Base-by-base conservation (phyloP, 2,329 filamentous ascomycete genomes). In the Aspergillaceae sp. region DNA sequence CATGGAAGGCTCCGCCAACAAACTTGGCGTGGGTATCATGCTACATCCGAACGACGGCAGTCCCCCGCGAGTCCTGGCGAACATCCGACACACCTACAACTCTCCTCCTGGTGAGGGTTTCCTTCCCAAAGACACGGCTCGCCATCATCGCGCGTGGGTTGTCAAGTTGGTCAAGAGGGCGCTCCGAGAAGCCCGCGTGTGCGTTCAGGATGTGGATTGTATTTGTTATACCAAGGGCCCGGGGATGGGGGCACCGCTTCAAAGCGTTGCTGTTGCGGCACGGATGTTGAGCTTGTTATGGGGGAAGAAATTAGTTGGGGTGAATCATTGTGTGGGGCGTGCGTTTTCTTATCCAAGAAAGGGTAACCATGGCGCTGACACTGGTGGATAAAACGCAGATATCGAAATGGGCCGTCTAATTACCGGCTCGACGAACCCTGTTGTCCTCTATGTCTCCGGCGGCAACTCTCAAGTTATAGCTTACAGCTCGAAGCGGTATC, bases 391-490 rank as follows among this genome's bases (percentile, higher is more conserved):
- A n/a, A 33, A 38, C 40, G 40, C 43, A 74, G 76, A 98, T 69
- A 97, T 98, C 60, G 92, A 98, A 73, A 98, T 98, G 92, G 92
- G 92, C 30, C 79, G 92, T 43, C 79, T 86, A 49, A 95, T 98
- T 63, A 97, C 92, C 4, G 86, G 87, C 48, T 89, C 92, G 10
- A 73, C 79, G 27, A 91, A 98, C 69, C 92, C 92, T 0, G 90
- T 97, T 33, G 92, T 98, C 41, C 75, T 98, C 35, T 98, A 98
- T 68, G 92, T 97, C 36, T 88, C 82, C 26, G 92, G 92, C 51
- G 92, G 92, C 48, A 98, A 98, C 73, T 95, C 91, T 9, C 91
- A 98, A 71, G 91, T 97, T 28, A 97, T 97, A 55, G 92, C 92
- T 41, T 98, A 97, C 71, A 89, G 88, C 33, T 86, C 91, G 53